Evolutionary conservation across 306 rosid species (phyloP).

Genomic region (Prosopis cineraria): DNA sequence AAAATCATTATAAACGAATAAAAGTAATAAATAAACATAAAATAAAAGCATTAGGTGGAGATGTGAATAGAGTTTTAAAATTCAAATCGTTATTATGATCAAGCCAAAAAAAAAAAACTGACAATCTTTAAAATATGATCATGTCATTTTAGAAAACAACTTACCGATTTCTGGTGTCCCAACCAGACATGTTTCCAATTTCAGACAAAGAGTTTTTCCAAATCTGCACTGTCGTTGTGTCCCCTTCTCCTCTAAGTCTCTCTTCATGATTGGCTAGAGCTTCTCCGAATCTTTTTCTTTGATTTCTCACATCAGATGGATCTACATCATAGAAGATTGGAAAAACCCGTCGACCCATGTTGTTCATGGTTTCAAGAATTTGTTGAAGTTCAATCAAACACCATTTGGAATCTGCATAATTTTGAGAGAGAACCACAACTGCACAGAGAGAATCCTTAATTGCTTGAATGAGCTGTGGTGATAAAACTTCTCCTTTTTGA

Average conservation of each 20-base stretch:
- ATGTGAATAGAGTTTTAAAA: too few relatives aligned
- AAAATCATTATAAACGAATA: too few relatives aligned
- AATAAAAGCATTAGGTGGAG: too few relatives aligned
- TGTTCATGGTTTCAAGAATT: not conserved
- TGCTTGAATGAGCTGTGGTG: not conserved
- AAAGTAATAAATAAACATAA: too few relatives aligned
- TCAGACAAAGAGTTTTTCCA: not conserved
- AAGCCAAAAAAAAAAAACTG: too few relatives aligned
- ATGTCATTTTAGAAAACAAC: not conserved
- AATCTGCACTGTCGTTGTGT: not conserved
- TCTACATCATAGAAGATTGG: not conserved
- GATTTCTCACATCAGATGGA: conserved; percentile 4
- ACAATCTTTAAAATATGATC: too few relatives aligned
- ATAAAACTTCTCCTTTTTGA: not conserved
- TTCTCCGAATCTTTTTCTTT: not conserved
- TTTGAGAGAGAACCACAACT: not conserved
- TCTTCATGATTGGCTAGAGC: conserved; percentile 22
- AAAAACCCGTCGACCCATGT: not conserved
- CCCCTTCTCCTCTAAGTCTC: not conserved
- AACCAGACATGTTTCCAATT: not conserved
- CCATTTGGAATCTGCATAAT: not conserved
- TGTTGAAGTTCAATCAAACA: not conserved
- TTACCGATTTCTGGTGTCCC: not conserved
- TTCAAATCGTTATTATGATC: too few relatives aligned
- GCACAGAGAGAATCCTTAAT: not conserved